Percentiles rank a stretch among this genome's conserved stretches.
Evolutionary conservation across 2,329 filamentous ascomycete genomes (phyloP).

Genomic region (Paraphaeosphaeria minitans): DNA sequence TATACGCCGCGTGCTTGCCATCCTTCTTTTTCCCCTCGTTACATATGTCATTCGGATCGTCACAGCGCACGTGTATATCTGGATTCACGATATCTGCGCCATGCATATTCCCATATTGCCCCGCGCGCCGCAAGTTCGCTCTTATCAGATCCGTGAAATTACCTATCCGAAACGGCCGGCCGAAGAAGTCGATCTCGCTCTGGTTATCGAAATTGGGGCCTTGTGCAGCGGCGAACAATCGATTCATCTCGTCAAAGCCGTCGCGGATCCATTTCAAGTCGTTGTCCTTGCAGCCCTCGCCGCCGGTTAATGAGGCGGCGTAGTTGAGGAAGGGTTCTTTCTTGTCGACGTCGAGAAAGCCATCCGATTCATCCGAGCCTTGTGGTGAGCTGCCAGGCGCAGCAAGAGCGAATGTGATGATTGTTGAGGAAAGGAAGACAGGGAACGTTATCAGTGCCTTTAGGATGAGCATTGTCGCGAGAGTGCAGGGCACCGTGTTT

Average conservation of each 20-base stretch:
- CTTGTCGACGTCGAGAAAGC: slow-evolving; percentile 34
- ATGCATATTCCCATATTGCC: slow-evolving; percentile 34
- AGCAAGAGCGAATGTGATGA: slow-evolving; percentile 32
- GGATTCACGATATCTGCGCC: slow-evolving; percentile 30
- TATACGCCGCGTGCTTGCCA: slow-evolving; percentile 39
- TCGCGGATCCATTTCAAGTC: slow-evolving; percentile 33
- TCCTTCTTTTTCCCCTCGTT: slow-evolving; percentile 33
- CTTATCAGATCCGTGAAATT: slow-evolving; percentile 40
- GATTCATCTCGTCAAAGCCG: slow-evolving; percentile 42
- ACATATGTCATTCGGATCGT: slow-evolving; percentile 39
- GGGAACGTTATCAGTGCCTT: slow-evolving; percentile 28
- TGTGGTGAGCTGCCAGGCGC: slow-evolving; percentile 19
- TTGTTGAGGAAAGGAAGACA: slow-evolving; percentile 24
- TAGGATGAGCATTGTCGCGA: slow-evolving; percentile 28
- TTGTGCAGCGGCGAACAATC: slow-evolving; percentile 32
- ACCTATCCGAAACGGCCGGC: slow-evolving; percentile 22
- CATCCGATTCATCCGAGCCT: slow-evolving; percentile 9
- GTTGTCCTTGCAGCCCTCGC: slow-evolving; percentile 35
- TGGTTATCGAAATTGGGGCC: slow-evolving; percentile 29
- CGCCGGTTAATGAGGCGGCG: slow-evolving; percentile 36
- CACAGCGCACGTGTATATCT: slow-evolving; percentile 42
- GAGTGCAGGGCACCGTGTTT: neutral
- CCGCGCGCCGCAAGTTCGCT: slow-evolving; percentile 34
- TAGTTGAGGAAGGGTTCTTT: slow-evolving; percentile 19
- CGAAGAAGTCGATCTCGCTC: slow-evolving; percentile 38